Evolutionary conservation across 2,329 filamentous ascomycete genomes (phyloP).

Genomic region (Cercospora sp.): DNA sequence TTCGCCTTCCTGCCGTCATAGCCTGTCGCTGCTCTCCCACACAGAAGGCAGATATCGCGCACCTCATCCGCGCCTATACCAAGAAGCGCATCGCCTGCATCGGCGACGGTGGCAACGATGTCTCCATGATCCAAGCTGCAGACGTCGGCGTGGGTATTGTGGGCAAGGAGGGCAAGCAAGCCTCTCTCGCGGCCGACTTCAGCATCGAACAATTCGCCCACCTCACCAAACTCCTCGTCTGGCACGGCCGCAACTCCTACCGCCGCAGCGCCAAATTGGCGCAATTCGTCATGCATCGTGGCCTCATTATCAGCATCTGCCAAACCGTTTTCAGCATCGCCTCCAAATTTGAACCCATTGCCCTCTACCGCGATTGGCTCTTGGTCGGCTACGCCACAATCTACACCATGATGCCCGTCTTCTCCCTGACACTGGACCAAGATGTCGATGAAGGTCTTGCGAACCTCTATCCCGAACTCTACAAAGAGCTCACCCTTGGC

Average conservation of each 20-base stretch:
- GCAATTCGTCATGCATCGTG: slow-evolving; percentile 97
- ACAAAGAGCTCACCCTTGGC: slow-evolving; percentile 92
- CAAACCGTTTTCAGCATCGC: slow-evolving; percentile 98
- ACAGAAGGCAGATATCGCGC: slow-evolving; percentile 92
- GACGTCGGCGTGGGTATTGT: slow-evolving; percentile 98
- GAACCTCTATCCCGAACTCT: slow-evolving; percentile 93
- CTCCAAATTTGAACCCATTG: slow-evolving; percentile 86
- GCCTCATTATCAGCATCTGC: slow-evolving; percentile 90
- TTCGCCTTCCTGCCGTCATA: slow-evolving; percentile 85
- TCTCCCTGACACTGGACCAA: slow-evolving; percentile 89
- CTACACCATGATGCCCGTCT: slow-evolving; percentile 90
- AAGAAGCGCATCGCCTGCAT: slow-evolving; percentile 97
- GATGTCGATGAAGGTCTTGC: slow-evolving; percentile 93
- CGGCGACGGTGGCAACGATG: slow-evolving; percentile 96
- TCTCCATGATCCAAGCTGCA: slow-evolving; percentile 98
- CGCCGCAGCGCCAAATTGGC: slow-evolving; percentile 93
- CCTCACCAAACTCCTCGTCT: slow-evolving; percentile 93
- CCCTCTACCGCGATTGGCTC: slow-evolving; percentile 93
- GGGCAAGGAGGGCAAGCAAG: slow-evolving; percentile 94
- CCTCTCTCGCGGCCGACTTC: slow-evolving; percentile 92
- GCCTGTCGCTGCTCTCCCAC: slow-evolving; percentile 96
- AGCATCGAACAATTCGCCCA: slow-evolving; percentile 95
- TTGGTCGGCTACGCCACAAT: slow-evolving; percentile 94
- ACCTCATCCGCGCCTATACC: slow-evolving; percentile 84
- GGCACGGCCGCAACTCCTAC: slow-evolving; percentile 97